A percentile compares a stretch with the other conserved stretches of the same genome.
Conservation (phyloP, 2,329 filamentous ascomycete species). For the Albifimbria verrucaria region DNA sequence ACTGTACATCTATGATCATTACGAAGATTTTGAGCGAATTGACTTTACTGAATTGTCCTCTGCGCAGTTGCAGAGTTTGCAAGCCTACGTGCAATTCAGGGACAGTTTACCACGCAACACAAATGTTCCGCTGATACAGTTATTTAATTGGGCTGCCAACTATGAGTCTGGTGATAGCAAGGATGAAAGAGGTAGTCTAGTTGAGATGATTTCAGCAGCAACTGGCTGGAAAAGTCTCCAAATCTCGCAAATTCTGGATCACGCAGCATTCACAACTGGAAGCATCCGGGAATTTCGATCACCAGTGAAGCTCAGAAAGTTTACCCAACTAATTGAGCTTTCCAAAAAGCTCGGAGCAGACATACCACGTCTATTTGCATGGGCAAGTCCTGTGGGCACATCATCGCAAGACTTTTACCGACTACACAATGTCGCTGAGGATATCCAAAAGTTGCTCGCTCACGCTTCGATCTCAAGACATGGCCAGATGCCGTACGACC, state of each 20-base stretch:
- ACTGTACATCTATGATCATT: neutral
- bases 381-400: neutral
- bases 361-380: neutral
- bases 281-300: neutral
- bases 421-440: neutral
- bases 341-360: neutral
- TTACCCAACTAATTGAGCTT: neutral
- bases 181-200: neutral
- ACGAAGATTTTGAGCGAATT: neutral
- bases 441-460: neutral
- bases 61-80: neutral
- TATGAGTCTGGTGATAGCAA: neutral
- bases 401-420: neutral
- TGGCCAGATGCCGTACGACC: neutral
- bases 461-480: neutral
- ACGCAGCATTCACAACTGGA: neutral
- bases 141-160: neutral
- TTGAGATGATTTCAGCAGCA: neutral
- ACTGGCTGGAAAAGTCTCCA: neutral
- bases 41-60: neutral
- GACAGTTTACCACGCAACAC: neutral
- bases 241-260: neutral
- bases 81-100: neutral
- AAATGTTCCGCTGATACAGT: neutral
- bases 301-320: neutral